Evolutionary conservation across 2,329 filamentous ascomycete genomes (phyloP).

Genomic region (Iodosphaeria phyllophila): DNA sequence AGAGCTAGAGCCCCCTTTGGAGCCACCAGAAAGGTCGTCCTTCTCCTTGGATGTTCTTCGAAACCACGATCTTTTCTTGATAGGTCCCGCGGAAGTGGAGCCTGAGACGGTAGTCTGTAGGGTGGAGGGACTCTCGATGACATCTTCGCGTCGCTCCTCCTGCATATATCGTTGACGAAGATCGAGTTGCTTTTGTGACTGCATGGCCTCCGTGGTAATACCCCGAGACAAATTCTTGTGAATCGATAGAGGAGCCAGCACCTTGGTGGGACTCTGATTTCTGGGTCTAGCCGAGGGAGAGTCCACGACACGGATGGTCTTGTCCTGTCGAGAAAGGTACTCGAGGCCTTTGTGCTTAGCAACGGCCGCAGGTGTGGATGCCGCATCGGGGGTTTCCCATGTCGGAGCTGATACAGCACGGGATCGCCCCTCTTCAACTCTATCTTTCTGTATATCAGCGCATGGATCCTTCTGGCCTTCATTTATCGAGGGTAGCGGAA

Average conservation of each 20-base stretch:
- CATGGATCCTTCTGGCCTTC: conserved; percentile 15
- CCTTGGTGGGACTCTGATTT: conserved; percentile 12
- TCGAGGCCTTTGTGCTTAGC: conserved; percentile 20
- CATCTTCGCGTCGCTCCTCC: conserved; percentile 5
- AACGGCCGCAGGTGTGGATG: conserved; percentile 4
- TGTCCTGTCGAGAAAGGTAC: conserved; percentile 25
- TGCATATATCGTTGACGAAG: conserved; percentile 12
- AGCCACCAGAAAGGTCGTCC: conserved; percentile 6
- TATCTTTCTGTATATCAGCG: conserved; percentile 12
- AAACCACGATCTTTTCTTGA: conserved; percentile 31
- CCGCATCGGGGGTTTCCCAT: no score
- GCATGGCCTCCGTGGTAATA: conserved; percentile 3
- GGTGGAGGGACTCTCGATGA: conserved; percentile 6
- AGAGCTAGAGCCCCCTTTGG: conserved; percentile 4
- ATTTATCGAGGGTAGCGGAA: conserved; percentile 28
- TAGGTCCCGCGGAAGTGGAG: conserved; percentile 8
- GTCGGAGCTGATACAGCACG: no score
- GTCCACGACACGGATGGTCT: conserved; percentile 36
- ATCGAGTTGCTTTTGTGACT: conserved; percentile 4
- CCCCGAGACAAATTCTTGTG: conserved; percentile 17
- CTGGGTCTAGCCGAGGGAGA: conserved; percentile 26
- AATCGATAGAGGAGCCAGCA: conserved; percentile 21
- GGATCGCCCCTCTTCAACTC: conserved; percentile 6
- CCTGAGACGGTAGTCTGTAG: conserved; percentile 6
- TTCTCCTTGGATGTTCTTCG: conserved; percentile 24